Base-by-base conservation (phyloP, 768 basidiomycete genomes). In the Trametes villosa region DNA sequence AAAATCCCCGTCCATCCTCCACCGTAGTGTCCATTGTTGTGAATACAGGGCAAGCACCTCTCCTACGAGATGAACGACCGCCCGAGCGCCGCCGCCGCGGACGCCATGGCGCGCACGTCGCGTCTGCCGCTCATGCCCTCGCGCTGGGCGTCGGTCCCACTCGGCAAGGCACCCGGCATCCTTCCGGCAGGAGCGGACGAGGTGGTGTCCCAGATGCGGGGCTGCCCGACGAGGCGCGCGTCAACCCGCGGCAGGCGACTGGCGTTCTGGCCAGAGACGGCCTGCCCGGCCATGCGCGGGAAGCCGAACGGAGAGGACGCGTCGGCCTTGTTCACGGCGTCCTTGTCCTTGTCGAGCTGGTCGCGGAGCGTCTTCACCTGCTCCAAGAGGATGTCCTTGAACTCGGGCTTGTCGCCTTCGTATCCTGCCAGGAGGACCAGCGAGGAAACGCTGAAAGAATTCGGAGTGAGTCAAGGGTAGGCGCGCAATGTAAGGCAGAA, bases 331-430 rank as follows among this genome's bases (percentile, higher is more conserved):
- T 15, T 42, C 5, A 26, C 26, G 6, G 15, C 30, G 26, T 59
- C 53, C n/a, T 65, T 58, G 40, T 73, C 71, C 60, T 85, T 82
- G 62, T 86, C 85, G 12, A 94, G 78, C 69, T 91, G 85, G 68
- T 87, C 83, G 60, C 84, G 79, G 26, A 94, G 82, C 11, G 72
- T 67, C 61, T 80, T 77, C 72, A 94, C 86, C 69, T 90, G 85
- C 1, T 63, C 68, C 71, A 83, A 83, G 45, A 94, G 64, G 4
- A 83, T 66, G 8, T 66, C 65, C 1, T 70, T 73, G 68, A 94
- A 93, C 2, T 76, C 53, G 8, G 79, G 77, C 59, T 79, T 81
- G 38, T 83, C 70, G 24, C 66, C 70, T 4, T 79, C 81, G 24
- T 83, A 79, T 38, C 78, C 78, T 7, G 84, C 86, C 17, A 93